Conservation (phyloP, 2,329 filamentous ascomycete genomes). For the Didymella glomerata region DNA sequence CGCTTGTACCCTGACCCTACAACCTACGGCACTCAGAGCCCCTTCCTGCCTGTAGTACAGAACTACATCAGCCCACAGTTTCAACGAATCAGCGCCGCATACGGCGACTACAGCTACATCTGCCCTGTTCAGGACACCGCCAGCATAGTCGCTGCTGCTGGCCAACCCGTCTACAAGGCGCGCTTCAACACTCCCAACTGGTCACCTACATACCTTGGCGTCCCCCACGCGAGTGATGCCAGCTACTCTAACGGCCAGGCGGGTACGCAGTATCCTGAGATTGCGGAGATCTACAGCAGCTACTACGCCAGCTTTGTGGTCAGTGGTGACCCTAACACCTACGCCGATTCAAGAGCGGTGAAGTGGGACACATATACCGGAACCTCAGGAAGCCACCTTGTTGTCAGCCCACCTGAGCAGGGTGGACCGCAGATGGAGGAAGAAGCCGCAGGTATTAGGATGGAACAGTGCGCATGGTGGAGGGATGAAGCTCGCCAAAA, state of each 20-base stretch:
- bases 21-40: slow-evolving; percentile 17
- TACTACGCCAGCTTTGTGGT: slow-evolving; percentile 51
- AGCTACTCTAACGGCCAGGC: slow-evolving; percentile 44
- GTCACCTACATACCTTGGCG: slow-evolving; percentile 36
- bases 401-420: slow-evolving; percentile 33
- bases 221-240: slow-evolving; percentile 45
- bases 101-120: slow-evolving; percentile 49
- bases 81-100: slow-evolving; percentile 55
- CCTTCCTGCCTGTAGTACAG: slow-evolving; percentile 40
- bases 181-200: slow-evolving; percentile 49
- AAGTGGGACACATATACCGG: slow-evolving; percentile 43
- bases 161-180: slow-evolving; percentile 45
- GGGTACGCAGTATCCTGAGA: slow-evolving; percentile 40
- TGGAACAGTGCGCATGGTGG: slow-evolving; percentile 47
- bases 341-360: slow-evolving; percentile 30
- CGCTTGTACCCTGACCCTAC: slow-evolving; percentile 41
- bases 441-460: slow-evolving; percentile 37
- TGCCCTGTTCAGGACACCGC: slow-evolving; percentile 49
- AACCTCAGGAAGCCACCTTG: slow-evolving; percentile 27
- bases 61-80: slow-evolving; percentile 56
- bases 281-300: slow-evolving; percentile 43
- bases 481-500: slow-evolving; percentile 40
- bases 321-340: slow-evolving; percentile 47
- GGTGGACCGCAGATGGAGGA: slow-evolving; percentile 39
- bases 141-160: slow-evolving; percentile 30